Percentiles rank a stretch among this genome's conserved stretches.
phyloP scores from a whole-genome alignment of 208 protist species.

The Kentomonas sorsogonicus region DNA sequence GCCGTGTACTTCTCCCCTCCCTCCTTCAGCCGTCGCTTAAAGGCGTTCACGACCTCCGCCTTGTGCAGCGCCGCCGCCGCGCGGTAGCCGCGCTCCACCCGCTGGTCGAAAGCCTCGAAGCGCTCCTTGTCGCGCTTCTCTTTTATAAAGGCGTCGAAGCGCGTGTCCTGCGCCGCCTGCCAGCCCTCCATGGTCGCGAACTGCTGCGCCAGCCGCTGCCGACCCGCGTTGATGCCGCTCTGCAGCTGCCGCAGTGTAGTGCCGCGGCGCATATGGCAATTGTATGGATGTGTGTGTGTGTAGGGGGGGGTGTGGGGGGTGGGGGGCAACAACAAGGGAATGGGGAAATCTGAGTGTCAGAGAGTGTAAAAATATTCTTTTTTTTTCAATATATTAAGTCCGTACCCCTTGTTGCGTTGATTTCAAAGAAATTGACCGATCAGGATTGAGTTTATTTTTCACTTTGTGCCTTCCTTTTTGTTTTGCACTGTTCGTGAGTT shows the following conservation, averaged over 20 bases:
- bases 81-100: conserved; percentile 73
- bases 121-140: conserved; percentile 57
- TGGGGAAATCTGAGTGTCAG: no score
- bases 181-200: conserved; percentile 80
- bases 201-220: conserved; percentile 63
- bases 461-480: no score
- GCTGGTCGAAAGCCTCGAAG: conserved; percentile 84
- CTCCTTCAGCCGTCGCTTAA: conserved; percentile 62
- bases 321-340: neutral
- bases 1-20: conserved; percentile 62
- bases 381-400: neutral
- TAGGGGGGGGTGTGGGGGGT: conserved; percentile 2
- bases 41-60: conserved; percentile 71
- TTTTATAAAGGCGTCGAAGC: conserved; percentile 75
- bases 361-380: conserved; percentile 3
- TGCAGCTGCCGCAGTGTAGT: conserved; percentile 19
- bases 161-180: conserved; percentile 41
- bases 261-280: neutral
- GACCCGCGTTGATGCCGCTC: conserved; percentile 61
- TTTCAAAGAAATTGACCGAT: no score
- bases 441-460: no score
- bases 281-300: neutral
- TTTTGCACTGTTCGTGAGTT: no score
- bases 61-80: conserved; percentile 55
- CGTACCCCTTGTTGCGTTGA: conserved; percentile 3